A percentile compares a stretch with the other conserved stretches of the same genome.
Conservation (phyloP, 306 rosid species). For the Acacia confusa region DNA sequence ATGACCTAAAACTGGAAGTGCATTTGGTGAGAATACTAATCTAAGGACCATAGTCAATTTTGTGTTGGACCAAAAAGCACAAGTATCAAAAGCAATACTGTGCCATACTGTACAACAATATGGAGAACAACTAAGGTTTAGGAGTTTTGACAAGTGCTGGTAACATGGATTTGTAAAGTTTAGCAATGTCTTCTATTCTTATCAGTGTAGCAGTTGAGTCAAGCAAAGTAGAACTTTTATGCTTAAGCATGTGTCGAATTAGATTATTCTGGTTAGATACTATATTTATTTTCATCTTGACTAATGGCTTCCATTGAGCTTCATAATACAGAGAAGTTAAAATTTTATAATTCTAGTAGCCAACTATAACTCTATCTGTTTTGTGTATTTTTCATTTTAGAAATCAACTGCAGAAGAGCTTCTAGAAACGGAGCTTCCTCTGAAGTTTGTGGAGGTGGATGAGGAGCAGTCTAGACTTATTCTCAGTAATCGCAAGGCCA, state of each 20-base stretch:
- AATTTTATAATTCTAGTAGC: not conserved
- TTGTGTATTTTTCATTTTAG: constrained; percentile 40
- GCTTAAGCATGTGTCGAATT: constrained; percentile 14
- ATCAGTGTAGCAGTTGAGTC: not conserved
- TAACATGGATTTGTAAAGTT: constrained; percentile 16
- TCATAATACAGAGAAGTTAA: not conserved
- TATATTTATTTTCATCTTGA: constrained; percentile 1
- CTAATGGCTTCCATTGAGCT: not conserved
- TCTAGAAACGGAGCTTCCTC: constrained; percentile 79
- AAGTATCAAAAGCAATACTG: not conserved
- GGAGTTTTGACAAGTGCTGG: constrained; percentile 10
- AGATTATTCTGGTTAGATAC: constrained; percentile 19
- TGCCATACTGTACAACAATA: constrained; percentile 5
- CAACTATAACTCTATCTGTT: constrained; percentile 12
- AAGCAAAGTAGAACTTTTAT: constrained; percentile 12
- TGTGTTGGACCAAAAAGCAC: not conserved
- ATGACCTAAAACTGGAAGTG: not conserved
- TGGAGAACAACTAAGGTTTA: constrained; percentile 3
- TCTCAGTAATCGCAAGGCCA: constrained; percentile 95
- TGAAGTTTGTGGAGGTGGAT: constrained; percentile 97
- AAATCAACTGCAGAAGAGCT: constrained; percentile 85
- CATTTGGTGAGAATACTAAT: constrained; percentile 20
- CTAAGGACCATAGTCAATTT: not conserved
- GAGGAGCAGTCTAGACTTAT: constrained; percentile 88
- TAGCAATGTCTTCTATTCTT: constrained; percentile 4